Base-by-base conservation (phyloP, 257 asterid species). In the Solanum etuberosum region DNA sequence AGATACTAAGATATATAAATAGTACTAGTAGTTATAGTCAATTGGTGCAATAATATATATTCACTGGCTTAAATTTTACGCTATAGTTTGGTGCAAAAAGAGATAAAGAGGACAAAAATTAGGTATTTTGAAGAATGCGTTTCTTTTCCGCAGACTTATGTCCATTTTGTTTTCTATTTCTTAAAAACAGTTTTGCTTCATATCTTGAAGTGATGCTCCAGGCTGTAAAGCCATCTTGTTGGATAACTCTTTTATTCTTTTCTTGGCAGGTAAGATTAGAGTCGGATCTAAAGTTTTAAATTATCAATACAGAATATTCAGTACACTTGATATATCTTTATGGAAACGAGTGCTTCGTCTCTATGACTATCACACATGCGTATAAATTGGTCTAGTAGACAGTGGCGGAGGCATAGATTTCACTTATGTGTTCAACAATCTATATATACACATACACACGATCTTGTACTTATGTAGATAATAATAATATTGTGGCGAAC, bases 41-140 rank as follows among this genome's bases (percentile, higher is more conserved):
- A 6, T 10, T n/a, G 16, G 71, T 61, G 68, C 15, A 61, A 61
- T 61, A 59, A n/a, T 10, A 61, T 67, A 37, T 25, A 37, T 40
- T 57, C 5, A 13, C 29, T 80, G 57, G 14, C 93, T 89, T 91
- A 87, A 83, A 21, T 77, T 74, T 88, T 88, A 89, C 86, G 96
- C 95, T 89, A 68, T 38, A 85, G 59, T 57, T 83, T 27, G 51
- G 48, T 54, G 63, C 63, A 54, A 54, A 54, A 54, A 54, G 59
- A 51, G 14, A 82, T 16, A 27, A 71, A 38, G 68, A 48, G 21
- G 42, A 76, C 46, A 10, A 72, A 89, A 86, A 51, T n/a, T 29
- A 29, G 86, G 59, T 54, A 23, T 85, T 9, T 42, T 42, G 7
- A 27, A 35, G 54, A 76, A 12, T 87, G 89, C 91, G 89, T 86